A percentile compares a stretch with the other conserved stretches of the same genome.
phyloP scores from a whole-genome alignment of 768 basidiomycete genomes.

The Myochromella boudieri region DNA sequence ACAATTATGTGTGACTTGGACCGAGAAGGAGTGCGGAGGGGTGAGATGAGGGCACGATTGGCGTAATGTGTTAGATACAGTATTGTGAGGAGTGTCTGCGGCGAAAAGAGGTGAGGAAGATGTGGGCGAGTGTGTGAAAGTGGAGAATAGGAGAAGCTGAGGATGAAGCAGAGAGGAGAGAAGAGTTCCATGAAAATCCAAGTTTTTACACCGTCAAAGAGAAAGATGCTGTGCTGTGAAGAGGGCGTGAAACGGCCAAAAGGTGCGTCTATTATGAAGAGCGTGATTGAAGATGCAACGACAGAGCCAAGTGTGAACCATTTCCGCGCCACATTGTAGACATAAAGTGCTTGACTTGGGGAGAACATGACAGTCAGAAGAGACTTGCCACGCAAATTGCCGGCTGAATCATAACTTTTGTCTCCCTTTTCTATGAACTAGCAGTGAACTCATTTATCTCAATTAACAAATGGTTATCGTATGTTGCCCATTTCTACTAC shows the following conservation, averaged over 20 bases:
- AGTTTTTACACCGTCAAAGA: slow-evolving; percentile 55
- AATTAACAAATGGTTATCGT: too few relatives aligned
- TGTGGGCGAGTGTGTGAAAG: slow-evolving; percentile 36
- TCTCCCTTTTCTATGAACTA: too few relatives aligned
- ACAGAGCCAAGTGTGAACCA: slow-evolving; percentile 8
- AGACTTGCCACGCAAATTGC: too few relatives aligned
- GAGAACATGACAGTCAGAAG: too few relatives aligned
- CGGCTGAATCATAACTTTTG: too few relatives aligned
- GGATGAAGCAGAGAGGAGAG: slow-evolving; percentile 55
- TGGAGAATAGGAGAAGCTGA: slow-evolving; percentile 48
- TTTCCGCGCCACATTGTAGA: slow-evolving; percentile 14
- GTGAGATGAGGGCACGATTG: slow-evolving; percentile 71
- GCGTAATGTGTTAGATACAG: slow-evolving; percentile 77
- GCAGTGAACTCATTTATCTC: too few relatives aligned
- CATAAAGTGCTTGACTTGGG: too few relatives aligned
- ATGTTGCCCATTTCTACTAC: too few relatives aligned
- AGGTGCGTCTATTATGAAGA: slow-evolving; percentile 56
- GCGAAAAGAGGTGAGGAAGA: slow-evolving; percentile 30
- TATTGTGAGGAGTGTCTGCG: slow-evolving; percentile 49
- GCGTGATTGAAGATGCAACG: not conserved
- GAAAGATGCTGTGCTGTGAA: slow-evolving; percentile 42
- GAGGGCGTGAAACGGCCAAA: slow-evolving; percentile 72
- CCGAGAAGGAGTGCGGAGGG: slow-evolving; percentile 77
- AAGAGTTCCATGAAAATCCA: slow-evolving; percentile 82
- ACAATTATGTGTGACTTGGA: slow-evolving; percentile 74